Conservation (phyloP, 192 early-diverging fungal genomes). For the Umbelopsis sp. region DNA sequence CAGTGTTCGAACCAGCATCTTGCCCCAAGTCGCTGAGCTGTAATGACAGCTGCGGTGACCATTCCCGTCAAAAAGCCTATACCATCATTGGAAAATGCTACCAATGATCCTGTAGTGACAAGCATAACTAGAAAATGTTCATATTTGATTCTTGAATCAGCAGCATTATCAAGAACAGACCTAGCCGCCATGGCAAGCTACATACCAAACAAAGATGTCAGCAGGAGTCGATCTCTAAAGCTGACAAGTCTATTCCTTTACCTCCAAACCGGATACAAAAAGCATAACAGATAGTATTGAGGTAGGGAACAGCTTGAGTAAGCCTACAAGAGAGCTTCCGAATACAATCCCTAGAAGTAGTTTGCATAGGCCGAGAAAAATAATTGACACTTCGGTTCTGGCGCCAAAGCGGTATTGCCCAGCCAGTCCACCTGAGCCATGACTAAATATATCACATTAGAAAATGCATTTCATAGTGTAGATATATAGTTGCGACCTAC, state of each 20-base stretch:
- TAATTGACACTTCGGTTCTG: constrained; percentile 76
- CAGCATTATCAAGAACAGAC: constrained; percentile 52
- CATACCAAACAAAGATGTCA: background rate
- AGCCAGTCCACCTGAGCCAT: constrained; percentile 89
- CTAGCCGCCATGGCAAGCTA: constrained; percentile 31
- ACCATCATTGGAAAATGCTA: constrained; percentile 82
- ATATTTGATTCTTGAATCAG: constrained; percentile 40
- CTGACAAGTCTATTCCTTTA: constrained; percentile 58
- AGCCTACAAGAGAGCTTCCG: constrained; percentile 73
- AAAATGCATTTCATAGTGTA: background rate
- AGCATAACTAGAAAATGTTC: constrained; percentile 74
- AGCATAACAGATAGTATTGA: constrained; percentile 88
- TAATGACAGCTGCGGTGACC: constrained; percentile 35
- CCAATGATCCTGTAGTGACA: constrained; percentile 67
- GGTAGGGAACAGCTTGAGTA: constrained; percentile 74
- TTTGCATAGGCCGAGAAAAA: constrained; percentile 77
- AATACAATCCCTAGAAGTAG: constrained; percentile 82
- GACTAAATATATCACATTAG: constrained; percentile 28
- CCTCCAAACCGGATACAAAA: constrained; percentile 79
- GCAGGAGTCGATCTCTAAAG: background rate
- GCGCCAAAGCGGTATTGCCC: constrained; percentile 95
- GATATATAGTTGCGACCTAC: constrained; percentile 22
- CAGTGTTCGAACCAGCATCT: constrained; percentile 13
- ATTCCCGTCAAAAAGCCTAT: constrained; percentile 77
- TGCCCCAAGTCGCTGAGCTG: constrained; percentile 33